Evolutionary conservation across 352 stramenopile species (phyloP).

Genomic region (Phytophthora lateralis): DNA sequence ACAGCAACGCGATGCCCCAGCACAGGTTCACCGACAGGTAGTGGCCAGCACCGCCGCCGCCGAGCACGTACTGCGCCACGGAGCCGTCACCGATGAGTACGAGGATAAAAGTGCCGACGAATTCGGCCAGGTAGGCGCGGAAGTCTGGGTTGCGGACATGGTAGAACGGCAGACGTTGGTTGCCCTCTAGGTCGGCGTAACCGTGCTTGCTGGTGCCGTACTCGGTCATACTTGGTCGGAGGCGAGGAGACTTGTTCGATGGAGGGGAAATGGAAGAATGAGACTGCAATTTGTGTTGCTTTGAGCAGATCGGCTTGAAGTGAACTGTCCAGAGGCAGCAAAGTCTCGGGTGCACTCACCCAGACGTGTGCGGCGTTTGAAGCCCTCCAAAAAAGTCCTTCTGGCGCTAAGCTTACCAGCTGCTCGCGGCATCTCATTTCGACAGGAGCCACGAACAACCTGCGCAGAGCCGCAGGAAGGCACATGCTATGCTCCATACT

Average conservation of each 20-base stretch:
- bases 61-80: conserved; percentile 63
- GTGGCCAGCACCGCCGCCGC: conserved; percentile 47
- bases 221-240: conserved; percentile 34
- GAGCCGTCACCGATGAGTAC: conserved; percentile 65
- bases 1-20: conserved; percentile 67
- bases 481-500: conserved; percentile 28
- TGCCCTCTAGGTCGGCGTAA: conserved; percentile 41
- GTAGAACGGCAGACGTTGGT: conserved; percentile 35
- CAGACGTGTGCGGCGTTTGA: conserved; percentile 2
- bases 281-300: conserved; percentile 1
- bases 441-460: conserved; percentile 23
- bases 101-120: conserved; percentile 69
- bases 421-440: conserved; percentile 20
- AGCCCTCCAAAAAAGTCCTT: conserved; percentile 25
- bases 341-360: not conserved
- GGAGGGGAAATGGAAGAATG: conserved; percentile 34
- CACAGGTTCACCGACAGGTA: conserved; percentile 58
- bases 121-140: conserved; percentile 64
- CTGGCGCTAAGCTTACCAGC: conserved; percentile 5
- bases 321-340: conserved; percentile 8
- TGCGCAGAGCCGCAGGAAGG: conserved; percentile 17
- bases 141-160: conserved; percentile 41
- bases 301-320: conserved; percentile 13
- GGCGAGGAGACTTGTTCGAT: not conserved
- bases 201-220: conserved; percentile 40